A percentile compares a stretch with the other conserved stretches of the same genome.
Conservation (phyloP, 148 eudicot species). For the Camellia granthamiana region DNA sequence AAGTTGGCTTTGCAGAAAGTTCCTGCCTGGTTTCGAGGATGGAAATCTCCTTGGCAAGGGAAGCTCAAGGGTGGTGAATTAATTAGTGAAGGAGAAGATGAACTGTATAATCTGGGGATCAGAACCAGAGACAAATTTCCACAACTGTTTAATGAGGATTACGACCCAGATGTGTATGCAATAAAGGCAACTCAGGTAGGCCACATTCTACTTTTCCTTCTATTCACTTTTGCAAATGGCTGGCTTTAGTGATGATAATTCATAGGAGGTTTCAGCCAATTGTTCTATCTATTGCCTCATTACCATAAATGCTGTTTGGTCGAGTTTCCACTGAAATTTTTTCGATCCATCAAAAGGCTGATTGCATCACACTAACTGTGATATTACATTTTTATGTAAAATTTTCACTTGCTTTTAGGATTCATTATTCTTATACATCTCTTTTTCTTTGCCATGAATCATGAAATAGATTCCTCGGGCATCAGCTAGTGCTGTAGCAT, state of each 20-base stretch:
- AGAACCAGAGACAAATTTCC: constrained; percentile 69
- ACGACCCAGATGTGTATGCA: constrained; percentile 74
- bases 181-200: constrained; percentile 95
- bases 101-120: constrained; percentile 76
- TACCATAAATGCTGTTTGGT: background rate
- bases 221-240: background rate
- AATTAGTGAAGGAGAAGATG: constrained; percentile 73
- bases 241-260: background rate
- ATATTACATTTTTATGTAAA: background rate
- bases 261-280: background rate
- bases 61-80: constrained; percentile 84
- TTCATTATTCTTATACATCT: constrained; percentile 7
- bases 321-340: background rate
- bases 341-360: background rate
- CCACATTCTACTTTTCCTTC: background rate
- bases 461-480: constrained; percentile 78
- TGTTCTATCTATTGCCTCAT: background rate
- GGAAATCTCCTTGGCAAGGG: constrained; percentile 96
- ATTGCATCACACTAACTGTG: background rate
- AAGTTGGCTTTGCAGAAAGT: constrained; percentile 44
- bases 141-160: constrained; percentile 58
- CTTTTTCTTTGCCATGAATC: background rate
- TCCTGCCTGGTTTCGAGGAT: constrained; percentile 80
- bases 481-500: constrained; percentile 98
- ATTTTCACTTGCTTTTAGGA: background rate